These are phyloP conservation scores for Xylariaceae sp. DNA, from an alignment of 2,329 filamentous ascomycete species.

Conservation along the genomic window DNA sequence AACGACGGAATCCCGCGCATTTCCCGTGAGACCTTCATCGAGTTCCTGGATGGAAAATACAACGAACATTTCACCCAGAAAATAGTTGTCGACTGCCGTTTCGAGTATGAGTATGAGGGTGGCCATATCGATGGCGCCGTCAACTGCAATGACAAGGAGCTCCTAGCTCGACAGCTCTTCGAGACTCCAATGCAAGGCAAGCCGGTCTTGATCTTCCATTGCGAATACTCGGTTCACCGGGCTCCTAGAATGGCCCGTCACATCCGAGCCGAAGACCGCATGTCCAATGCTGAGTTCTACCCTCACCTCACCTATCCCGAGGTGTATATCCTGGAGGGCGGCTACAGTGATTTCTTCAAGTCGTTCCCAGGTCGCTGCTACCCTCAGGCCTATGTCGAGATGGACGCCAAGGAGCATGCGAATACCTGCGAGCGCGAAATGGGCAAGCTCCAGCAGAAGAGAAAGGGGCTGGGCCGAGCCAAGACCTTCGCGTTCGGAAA, in stretches of 20 bases:
- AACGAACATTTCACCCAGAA: slow-evolving; percentile 70
- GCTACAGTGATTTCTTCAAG: slow-evolving; percentile 89
- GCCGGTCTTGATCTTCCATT: slow-evolving; percentile 88
- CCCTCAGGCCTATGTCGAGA: slow-evolving; percentile 93
- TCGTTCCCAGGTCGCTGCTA: slow-evolving; percentile 76
- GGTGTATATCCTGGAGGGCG: slow-evolving; percentile 93
- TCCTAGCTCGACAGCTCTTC: slow-evolving; percentile 75
- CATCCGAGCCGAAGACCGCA: slow-evolving; percentile 82
- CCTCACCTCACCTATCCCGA: slow-evolving; percentile 91
- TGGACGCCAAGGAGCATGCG: slow-evolving; percentile 88
- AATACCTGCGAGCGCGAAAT: slow-evolving; percentile 91
- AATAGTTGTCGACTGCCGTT: slow-evolving; percentile 90
- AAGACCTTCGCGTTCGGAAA: slow-evolving; percentile 95
- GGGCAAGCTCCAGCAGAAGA: slow-evolving; percentile 79
- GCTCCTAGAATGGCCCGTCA: slow-evolving; percentile 95
- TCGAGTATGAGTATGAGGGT: slow-evolving; percentile 97
- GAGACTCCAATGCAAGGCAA: slow-evolving; percentile 58
- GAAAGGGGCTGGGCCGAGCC: slow-evolving; percentile 78
- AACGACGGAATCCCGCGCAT: slow-evolving; percentile 87
- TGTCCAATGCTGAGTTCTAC: slow-evolving; percentile 78
- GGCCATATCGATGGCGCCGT: slow-evolving; percentile 90
- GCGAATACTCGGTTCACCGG: slow-evolving; percentile 95
- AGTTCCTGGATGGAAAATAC: slow-evolving; percentile 84
- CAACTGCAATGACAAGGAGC: slow-evolving; percentile 96
- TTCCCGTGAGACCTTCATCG: slow-evolving; percentile 70